Percentiles rank a stretch among this genome's conserved stretches.
These are phyloP conservation scores for Saccharomycopsis capsularis DNA, from an alignment of 805 yeast species.

Conservation along the genomic window DNA sequence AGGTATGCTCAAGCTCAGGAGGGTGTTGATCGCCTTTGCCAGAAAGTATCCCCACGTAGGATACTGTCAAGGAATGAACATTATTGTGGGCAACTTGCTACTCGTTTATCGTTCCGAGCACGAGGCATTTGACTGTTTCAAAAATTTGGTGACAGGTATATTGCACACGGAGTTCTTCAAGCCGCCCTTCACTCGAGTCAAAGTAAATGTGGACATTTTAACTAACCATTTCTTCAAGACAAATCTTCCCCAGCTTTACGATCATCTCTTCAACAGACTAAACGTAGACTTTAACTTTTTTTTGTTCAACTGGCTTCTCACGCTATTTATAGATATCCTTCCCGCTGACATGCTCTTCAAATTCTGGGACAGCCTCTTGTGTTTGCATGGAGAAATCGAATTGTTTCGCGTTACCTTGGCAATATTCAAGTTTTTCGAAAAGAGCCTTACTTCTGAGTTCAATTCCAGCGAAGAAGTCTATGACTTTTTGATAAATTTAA, in stretches of 20 bases:
- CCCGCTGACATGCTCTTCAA: constrained; percentile 45
- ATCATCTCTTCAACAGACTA: constrained; percentile 30
- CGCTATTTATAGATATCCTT: constrained; percentile 46
- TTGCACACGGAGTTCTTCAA: constrained; percentile 39
- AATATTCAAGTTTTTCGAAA: constrained; percentile 33
- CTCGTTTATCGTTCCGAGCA: constrained; percentile 40
- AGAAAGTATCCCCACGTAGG: constrained; percentile 43
- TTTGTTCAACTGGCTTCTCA: constrained; percentile 51
- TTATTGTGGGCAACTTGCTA: constrained; percentile 46
- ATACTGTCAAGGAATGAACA: constrained; percentile 57
- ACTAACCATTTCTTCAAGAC: constrained; percentile 29
- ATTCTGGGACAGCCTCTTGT: constrained; percentile 43
- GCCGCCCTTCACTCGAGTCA: constrained; percentile 31
- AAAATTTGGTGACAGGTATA: constrained; percentile 41
- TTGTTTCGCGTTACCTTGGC: constrained; percentile 32
- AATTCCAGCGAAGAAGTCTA: constrained; percentile 31
- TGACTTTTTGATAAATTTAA: constrained; percentile 31
- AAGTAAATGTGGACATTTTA: constrained; percentile 36
- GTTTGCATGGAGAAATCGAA: constrained; percentile 34
- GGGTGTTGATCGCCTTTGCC: constrained; percentile 44
- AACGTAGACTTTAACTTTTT: constrained; percentile 43
- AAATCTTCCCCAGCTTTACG: constrained; percentile 34
- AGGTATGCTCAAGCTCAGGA: constrained; percentile 40
- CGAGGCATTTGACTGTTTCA: constrained; percentile 49
- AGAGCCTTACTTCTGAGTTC: constrained; percentile 25